Evolutionary conservation across 2,329 filamentous ascomycete species (phyloP), one percentile per base, ranked within the genome.

Genomic region (Talaromyces amestolkiae): DNA sequence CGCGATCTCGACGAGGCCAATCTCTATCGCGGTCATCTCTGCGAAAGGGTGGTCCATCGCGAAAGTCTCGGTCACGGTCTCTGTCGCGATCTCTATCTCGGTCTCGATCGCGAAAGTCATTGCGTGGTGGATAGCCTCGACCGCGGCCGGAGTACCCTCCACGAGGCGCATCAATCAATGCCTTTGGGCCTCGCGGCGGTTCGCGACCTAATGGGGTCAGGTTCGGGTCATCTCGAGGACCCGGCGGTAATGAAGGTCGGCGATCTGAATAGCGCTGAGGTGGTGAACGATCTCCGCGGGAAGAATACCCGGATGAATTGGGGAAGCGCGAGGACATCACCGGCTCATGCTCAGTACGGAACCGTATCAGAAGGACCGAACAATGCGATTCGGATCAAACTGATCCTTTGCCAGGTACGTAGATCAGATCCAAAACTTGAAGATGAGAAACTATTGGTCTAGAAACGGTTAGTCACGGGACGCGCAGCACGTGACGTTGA

Each of bases 161-260:
- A 68, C 84, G 86, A n/a, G 87, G 85, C 35, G 86, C 80, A 67
- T 94, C 91, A 66, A 90, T 85, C 65, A 93, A 81, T 3, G 91
- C 91, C 76, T 93, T 92, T 11, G 93, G 92, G 0, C 91, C 93
- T 64, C 92, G 86, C 3, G 93, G 93, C 1, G 91, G 89, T 68
- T 96, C 91, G 69, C 89, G 85, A 13, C 84, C 82, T 75, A 74
- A 84, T 69, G 70, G 83, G 74, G 70, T 87, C 69, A 88, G 83
- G 70, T 84, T 85, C 1, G 84, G 77, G 69, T 84, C 85, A 67
- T 91, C 91, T 61, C 79, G 77, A 39, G 85, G 82, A 64, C 83
- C 82, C 72, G 86, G 88, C 1, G 84, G 88, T 2, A 84, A 86
- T n/a, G 88, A 88, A 60, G 89, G 86, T 64, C 91, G 86, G 67